Percentiles rank a stretch among this genome's conserved stretches.
Evolutionary conservation across 2,329 filamentous ascomycete species (phyloP).

Genomic region (Curvularia eragrostidis): DNA sequence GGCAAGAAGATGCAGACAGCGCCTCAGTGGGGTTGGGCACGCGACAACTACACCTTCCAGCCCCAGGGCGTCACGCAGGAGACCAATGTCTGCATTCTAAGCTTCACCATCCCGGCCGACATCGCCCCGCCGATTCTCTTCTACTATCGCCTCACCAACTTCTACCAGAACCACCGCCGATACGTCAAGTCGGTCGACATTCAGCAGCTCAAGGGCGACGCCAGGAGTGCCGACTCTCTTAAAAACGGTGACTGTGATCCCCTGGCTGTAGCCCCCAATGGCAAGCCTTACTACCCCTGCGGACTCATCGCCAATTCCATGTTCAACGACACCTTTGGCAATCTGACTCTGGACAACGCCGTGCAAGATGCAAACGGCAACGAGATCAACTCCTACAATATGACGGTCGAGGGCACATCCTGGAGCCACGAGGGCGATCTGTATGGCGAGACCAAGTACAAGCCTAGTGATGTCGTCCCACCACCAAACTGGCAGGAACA

Average conservation of each 20-base stretch:
- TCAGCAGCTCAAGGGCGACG: conserved; percentile 79
- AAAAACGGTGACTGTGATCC: conserved; percentile 76
- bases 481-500: conserved; percentile 83
- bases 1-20: conserved; percentile 48
- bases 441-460: conserved; percentile 75
- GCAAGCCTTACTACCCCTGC: conserved; percentile 87
- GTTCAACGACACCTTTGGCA: conserved; percentile 90
- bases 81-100: conserved; percentile 70
- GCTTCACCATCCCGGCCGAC: conserved; percentile 79
- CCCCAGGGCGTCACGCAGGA: conserved; percentile 26
- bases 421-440: conserved; percentile 84
- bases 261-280: conserved; percentile 55
- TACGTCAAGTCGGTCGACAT: conserved; percentile 91
- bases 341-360: conserved; percentile 67
- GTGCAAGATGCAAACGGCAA: conserved; percentile 48
- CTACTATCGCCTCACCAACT: conserved; percentile 96
- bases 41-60: conserved; percentile 48
- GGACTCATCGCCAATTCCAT: conserved; percentile 95
- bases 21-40: conserved; percentile 44
- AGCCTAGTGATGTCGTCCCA: conserved; percentile 70
- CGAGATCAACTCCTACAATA: conserved; percentile 65
- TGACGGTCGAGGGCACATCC: conserved; percentile 80
- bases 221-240: conserved; percentile 67
- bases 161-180: conserved; percentile 97
- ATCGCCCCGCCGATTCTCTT: conserved; percentile 84